Conservation (phyloP, 768 basidiomycete species). For the Lentinula detonsa region DNA sequence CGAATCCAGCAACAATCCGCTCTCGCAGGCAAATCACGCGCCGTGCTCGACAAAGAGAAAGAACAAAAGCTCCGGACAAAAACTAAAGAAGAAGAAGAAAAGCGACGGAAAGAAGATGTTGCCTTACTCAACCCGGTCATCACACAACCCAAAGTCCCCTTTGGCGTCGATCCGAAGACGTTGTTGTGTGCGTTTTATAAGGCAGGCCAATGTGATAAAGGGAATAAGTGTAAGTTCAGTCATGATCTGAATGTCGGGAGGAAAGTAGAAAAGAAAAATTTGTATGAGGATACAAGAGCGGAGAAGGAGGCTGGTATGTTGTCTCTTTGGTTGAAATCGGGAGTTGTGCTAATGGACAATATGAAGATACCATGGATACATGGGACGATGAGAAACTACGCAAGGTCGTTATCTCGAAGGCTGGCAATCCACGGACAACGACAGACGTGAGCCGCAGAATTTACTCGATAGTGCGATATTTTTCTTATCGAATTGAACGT, state of each 20-base stretch:
- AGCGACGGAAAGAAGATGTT: conserved; percentile 79
- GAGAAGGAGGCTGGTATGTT: conserved; percentile 68
- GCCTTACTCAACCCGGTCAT: conserved; percentile 70
- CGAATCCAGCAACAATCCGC: conserved; percentile 75
- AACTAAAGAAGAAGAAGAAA: conserved; percentile 74
- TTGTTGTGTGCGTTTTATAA: conserved; percentile 91
- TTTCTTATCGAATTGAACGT: not conserved
- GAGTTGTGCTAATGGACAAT: not conserved
- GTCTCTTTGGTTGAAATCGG: not conserved
- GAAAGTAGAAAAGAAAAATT: conserved; percentile 92
- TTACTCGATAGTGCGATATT: conserved; percentile 8
- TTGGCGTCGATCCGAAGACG: conserved; percentile 96
- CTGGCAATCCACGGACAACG: conserved; percentile 85
- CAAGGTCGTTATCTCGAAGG: conserved; percentile 80
- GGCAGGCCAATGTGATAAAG: conserved; percentile 91
- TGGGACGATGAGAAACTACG: conserved; percentile 96
- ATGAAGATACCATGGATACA: conserved; percentile 84
- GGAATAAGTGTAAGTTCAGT: conserved; percentile 94
- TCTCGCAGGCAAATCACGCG: conserved; percentile 73
- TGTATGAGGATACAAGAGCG: conserved; percentile 86
- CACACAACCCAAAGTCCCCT: conserved; percentile 73
- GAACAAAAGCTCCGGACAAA: conserved; percentile 76
- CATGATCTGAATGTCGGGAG: conserved; percentile 86
- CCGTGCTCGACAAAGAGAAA: conserved; percentile 75
- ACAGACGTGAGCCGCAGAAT: conserved; percentile 62